phyloP scores from a whole-genome alignment of 2,329 filamentous ascomycete species.

The Xylogone sp. region DNA sequence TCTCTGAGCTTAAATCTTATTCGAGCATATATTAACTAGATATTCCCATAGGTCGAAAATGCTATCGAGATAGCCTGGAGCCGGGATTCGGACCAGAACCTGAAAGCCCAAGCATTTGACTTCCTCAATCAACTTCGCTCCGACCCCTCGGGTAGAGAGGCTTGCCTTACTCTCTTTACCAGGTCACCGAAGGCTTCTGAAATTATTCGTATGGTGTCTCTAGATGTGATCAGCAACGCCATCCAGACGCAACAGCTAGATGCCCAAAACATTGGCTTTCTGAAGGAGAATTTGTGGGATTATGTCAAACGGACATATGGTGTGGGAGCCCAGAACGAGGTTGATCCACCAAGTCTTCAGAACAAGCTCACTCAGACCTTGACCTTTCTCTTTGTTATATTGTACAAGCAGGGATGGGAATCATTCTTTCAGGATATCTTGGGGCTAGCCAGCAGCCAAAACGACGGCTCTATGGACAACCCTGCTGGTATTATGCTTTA shows the following conservation, averaged over 20 bases:
- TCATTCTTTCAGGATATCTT: constrained; percentile 89
- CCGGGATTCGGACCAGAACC: constrained; percentile 67
- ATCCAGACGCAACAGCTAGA: constrained; percentile 78
- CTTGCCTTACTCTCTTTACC: constrained; percentile 82
- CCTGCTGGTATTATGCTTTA: constrained; percentile 77
- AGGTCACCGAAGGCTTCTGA: constrained; percentile 73
- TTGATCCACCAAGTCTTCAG: constrained; percentile 76
- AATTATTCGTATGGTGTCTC: constrained; percentile 80
- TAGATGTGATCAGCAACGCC: constrained; percentile 92
- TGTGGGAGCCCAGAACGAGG: constrained; percentile 43
- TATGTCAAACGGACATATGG: constrained; percentile 78
- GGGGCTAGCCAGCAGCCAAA: constrained; percentile 62
- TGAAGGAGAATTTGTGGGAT: constrained; percentile 77
- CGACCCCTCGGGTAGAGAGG: constrained; percentile 85
- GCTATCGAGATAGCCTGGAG: constrained; percentile 94
- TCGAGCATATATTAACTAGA: constrained; percentile 10
- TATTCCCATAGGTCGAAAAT: constrained; percentile 74
- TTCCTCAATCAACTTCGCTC: constrained; percentile 75
- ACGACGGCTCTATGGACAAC: constrained; percentile 63
- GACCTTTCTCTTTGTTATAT: constrained; percentile 84
- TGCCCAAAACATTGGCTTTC: constrained; percentile 63
- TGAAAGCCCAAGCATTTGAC: constrained; percentile 80
- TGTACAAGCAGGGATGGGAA: constrained; percentile 85
- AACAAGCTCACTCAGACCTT: constrained; percentile 97
- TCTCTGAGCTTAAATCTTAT: background rate